Conservation (phyloP, 2,329 filamentous ascomycete species). For the Sporothrix globosa region DNA sequence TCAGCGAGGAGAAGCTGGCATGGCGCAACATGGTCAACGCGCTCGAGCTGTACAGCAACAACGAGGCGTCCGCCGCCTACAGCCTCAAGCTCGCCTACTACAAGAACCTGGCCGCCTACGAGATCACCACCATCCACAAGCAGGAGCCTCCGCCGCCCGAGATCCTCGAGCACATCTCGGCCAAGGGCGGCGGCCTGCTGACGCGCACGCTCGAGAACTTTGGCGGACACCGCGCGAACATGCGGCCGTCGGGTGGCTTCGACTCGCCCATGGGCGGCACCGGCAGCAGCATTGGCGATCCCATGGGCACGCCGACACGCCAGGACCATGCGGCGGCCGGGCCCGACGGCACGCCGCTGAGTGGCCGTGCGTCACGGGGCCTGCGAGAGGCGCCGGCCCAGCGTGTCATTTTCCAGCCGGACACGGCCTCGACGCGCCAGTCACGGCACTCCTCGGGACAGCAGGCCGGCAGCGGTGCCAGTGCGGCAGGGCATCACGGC, state of each 20-base stretch:
- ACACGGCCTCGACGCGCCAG: constrained; percentile 67
- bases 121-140: constrained; percentile 76
- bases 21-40: constrained; percentile 81
- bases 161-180: constrained; percentile 84
- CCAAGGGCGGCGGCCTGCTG: constrained; percentile 79
- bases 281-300: constrained; percentile 55
- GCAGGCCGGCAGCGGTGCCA: constrained; percentile 45
- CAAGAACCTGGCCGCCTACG: constrained; percentile 84
- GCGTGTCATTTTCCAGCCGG: constrained; percentile 81
- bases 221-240: constrained; percentile 41
- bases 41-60: constrained; percentile 72
- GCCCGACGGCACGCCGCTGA: constrained; percentile 47
- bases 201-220: constrained; percentile 78
- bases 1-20: constrained; percentile 80
- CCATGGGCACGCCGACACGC: constrained; percentile 57
- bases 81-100: constrained; percentile 86
- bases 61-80: constrained; percentile 82
- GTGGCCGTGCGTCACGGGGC: constrained; percentile 64
- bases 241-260: constrained; percentile 49
- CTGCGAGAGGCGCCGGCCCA: constrained; percentile 83
- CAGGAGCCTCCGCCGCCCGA: constrained; percentile 85
- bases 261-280: constrained; percentile 37
- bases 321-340: constrained; percentile 55
- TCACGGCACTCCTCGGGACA: constrained; percentile 61
- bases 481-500: constrained; percentile 34